Evolutionary conservation across 2,329 filamentous ascomycete species (phyloP).

Genomic region (Ascochyta koolunga): DNA sequence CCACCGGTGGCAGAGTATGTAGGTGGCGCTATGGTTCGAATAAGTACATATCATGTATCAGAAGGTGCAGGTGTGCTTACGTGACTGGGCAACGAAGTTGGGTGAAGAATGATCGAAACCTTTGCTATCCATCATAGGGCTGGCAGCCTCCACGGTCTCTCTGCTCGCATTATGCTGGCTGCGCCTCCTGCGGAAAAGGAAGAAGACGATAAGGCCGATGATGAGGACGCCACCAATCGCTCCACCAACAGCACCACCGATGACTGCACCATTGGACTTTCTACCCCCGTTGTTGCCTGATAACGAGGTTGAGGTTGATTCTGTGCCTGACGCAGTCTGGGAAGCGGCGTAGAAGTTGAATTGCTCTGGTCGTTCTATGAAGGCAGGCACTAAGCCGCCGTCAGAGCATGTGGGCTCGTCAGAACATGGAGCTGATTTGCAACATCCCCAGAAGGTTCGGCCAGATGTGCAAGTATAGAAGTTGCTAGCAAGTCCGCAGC

Average conservation of each 20-base stretch:
- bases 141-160: constrained; percentile 2
- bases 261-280: constrained; percentile 29
- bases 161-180: background rate
- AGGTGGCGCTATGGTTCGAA: constrained; percentile 28
- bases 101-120: constrained; percentile 14
- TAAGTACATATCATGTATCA: background rate
- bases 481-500: constrained; percentile 33
- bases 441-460: constrained; percentile 48
- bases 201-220: constrained; percentile 33
- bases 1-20: constrained; percentile 31
- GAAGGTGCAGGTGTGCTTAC: constrained; percentile 15
- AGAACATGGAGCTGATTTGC: constrained; percentile 45
- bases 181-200: constrained; percentile 27
- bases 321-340: background rate
- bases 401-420: constrained; percentile 32
- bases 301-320: background rate
- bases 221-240: constrained; percentile 29
- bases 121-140: constrained; percentile 25
- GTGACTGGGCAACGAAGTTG: constrained; percentile 26
- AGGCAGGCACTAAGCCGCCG: constrained; percentile 35
- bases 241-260: constrained; percentile 39
- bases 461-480: constrained; percentile 47
- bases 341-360: constrained; percentile 22
- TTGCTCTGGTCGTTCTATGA: constrained; percentile 28
- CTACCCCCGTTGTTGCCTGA: background rate